A percentile compares a stretch with the other conserved stretches of the same genome.
Evolutionary conservation across 345 rosid genomes (phyloP).

Genomic region (Murraya paniculata): DNA sequence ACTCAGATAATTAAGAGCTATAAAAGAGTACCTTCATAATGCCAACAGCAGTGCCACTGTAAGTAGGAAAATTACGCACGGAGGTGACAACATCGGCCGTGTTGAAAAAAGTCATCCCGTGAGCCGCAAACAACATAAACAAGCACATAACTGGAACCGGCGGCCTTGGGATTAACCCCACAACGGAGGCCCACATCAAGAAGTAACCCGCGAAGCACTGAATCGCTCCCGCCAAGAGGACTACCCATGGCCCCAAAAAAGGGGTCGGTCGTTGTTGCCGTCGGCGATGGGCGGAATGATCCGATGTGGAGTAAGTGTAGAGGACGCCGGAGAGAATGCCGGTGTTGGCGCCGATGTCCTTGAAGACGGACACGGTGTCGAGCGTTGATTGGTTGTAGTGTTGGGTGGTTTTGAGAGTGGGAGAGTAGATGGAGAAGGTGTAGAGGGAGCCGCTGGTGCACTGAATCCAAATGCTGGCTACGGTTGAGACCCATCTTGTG

Average conservation of each 20-base stretch:
- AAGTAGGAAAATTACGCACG: slow-evolving; percentile 61
- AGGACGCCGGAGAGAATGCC: slow-evolving; percentile 80
- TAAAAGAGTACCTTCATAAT: slow-evolving; percentile 62
- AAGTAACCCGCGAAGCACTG: slow-evolving; percentile 76
- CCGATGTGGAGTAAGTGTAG: slow-evolving; percentile 47
- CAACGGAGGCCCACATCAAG: slow-evolving; percentile 79
- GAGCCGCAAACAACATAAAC: slow-evolving; percentile 67
- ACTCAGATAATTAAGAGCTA: neutral
- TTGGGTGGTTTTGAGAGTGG: slow-evolving; percentile 71
- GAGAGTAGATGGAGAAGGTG: slow-evolving; percentile 81
- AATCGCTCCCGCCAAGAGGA: slow-evolving; percentile 57
- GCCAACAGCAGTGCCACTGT: slow-evolving; percentile 86
- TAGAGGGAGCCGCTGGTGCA: slow-evolving; percentile 63
- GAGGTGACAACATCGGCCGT: slow-evolving; percentile 76
- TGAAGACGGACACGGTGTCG: slow-evolving; percentile 94
- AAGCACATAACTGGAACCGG: slow-evolving; percentile 75
- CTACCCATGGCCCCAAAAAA: slow-evolving; percentile 67
- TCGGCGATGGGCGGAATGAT: slow-evolving; percentile 19
- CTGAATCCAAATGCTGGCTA: slow-evolving; percentile 91
- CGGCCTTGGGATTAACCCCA: slow-evolving; percentile 55
- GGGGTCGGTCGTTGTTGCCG: neutral
- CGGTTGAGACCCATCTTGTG: slow-evolving; percentile 65
- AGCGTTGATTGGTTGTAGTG: slow-evolving; percentile 84
- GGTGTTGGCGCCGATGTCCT: slow-evolving; percentile 89
- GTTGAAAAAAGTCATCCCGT: slow-evolving; percentile 68